These are phyloP conservation scores for Solanum sejunctum DNA, from an alignment of 257 asterid genomes.

Conservation along the genomic window DNA sequence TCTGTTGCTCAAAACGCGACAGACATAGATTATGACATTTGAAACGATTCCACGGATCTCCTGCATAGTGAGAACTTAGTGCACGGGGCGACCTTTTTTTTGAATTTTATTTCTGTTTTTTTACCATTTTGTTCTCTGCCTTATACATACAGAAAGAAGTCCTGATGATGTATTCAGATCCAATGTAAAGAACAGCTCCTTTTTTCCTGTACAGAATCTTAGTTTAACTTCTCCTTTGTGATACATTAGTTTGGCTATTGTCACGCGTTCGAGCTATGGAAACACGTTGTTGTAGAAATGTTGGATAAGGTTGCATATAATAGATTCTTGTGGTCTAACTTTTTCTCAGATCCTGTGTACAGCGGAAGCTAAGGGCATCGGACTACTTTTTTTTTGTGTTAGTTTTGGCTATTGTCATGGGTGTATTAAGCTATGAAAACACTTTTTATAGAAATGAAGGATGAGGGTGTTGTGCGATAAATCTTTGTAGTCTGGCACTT, in stretches of 20 bases:
- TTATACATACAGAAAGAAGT: background rate
- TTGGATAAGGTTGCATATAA: background rate
- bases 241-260: background rate
- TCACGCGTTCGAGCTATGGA: background rate
- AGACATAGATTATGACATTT: constrained; percentile 16
- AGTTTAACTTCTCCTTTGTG: background rate
- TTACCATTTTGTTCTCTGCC: background rate
- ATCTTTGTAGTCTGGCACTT: too few relatives aligned
- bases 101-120: background rate
- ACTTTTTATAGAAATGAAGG: too few relatives aligned
- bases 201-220: background rate
- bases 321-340: background rate
- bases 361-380: too few relatives aligned
- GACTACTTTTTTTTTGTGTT: too few relatives aligned
- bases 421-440: background rate
- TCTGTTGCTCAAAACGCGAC: constrained; percentile 9
- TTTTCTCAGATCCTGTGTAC: background rate
- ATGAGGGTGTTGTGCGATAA: too few relatives aligned
- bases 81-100: too few relatives aligned
- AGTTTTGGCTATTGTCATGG: background rate
- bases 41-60: background rate
- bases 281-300: background rate
- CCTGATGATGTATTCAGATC: background rate
- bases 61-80: background rate
- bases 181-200: background rate